Conservation (phyloP, 1,139 yeast species). For the Hemisphaericaspora xylofermentans region DNA sequence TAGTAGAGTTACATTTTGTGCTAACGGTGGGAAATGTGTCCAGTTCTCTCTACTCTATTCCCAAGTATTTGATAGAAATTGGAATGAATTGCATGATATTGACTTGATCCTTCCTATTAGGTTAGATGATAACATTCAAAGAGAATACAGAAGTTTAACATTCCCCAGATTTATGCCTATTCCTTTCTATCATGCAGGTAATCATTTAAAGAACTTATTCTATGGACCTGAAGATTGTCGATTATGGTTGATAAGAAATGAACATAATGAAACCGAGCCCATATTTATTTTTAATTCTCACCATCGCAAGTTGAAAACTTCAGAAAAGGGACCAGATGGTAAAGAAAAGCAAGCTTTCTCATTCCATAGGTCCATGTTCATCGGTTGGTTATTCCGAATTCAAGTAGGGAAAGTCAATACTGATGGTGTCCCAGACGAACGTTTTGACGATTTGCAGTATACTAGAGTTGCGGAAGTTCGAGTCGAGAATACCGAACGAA, state of each 20-base stretch:
- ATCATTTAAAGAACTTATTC: conserved; percentile 20
- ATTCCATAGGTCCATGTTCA: conserved; percentile 13
- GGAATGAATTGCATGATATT: conserved; percentile 25
- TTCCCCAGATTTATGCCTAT: conserved; percentile 35
- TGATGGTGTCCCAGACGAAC: conserved; percentile 19
- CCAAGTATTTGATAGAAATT: conserved; percentile 25
- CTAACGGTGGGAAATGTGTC: not conserved
- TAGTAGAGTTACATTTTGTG: conserved; percentile 30
- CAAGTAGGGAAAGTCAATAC: conserved; percentile 30
- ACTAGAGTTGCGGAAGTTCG: conserved; percentile 25
- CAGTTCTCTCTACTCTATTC: conserved; percentile 14
- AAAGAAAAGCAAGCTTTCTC: conserved; percentile 10
- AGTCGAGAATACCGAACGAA: conserved; percentile 23
- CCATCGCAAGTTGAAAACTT: conserved; percentile 10
- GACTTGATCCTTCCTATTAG: conserved; percentile 21
- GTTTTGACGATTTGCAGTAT: conserved; percentile 20
- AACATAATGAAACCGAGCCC: conserved; percentile 38
- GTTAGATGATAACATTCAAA: not conserved
- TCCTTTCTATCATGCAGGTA: conserved; percentile 30
- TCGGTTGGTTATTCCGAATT: conserved; percentile 7
- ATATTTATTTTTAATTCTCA: conserved; percentile 33
- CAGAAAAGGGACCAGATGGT: conserved; percentile 21
- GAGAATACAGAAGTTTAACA: conserved; percentile 12
- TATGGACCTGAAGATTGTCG: conserved; percentile 48
- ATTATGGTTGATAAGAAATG: conserved; percentile 29